phyloP scores from a whole-genome alignment of 257 asterid genomes.

The Rubia yunnanensis region DNA sequence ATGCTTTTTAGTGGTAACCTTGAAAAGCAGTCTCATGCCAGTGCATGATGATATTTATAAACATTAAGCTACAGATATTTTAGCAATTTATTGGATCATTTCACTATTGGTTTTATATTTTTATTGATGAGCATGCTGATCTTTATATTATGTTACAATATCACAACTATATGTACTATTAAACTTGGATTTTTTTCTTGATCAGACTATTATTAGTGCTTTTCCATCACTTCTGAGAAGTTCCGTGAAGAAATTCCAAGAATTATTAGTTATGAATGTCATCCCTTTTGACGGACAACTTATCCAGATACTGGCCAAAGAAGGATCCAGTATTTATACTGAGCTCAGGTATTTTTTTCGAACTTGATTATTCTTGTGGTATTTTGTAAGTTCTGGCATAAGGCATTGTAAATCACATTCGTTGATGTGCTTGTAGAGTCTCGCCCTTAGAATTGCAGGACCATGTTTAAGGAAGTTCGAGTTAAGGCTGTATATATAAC shows the following conservation, averaged over 20 bases:
- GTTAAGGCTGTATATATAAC: background rate
- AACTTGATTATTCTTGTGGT: background rate
- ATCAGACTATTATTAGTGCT: constrained; percentile 55
- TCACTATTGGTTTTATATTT: background rate
- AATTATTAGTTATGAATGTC: constrained; percentile 36
- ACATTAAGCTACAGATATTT: background rate
- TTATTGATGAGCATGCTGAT: background rate
- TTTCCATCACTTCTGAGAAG: constrained; percentile 75
- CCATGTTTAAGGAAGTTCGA: background rate
- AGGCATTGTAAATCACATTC: background rate
- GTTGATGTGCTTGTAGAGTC: background rate
- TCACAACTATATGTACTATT: background rate
- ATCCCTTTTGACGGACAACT: constrained; percentile 64
- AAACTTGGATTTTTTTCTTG: constrained; percentile 15
- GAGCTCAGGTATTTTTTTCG: constrained; percentile 47
- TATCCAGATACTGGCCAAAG: constrained; percentile 56
- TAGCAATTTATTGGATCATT: too few species aligned
- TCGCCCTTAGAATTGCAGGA: background rate
- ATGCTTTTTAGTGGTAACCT: background rate
- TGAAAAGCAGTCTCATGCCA: background rate
- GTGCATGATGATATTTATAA: background rate
- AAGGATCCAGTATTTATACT: constrained; percentile 40
- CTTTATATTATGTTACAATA: background rate
- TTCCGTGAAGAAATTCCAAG: constrained; percentile 45
- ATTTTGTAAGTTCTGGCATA: background rate